Conservation (phyloP, 331 rosid species). For the Phaseolus coccineus region DNA sequence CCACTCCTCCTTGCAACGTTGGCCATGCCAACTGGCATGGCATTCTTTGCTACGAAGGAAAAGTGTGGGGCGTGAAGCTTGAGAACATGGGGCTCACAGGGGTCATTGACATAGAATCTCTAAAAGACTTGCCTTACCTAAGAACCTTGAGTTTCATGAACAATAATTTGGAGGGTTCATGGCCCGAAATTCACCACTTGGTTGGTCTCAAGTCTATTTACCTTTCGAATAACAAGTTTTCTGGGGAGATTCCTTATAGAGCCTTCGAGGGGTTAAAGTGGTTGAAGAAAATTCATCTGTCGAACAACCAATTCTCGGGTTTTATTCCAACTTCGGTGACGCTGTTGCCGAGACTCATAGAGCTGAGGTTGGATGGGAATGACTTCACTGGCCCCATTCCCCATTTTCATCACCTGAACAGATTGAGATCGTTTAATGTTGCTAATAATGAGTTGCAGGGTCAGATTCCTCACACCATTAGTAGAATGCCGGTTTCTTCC, state of each 20-base stretch:
- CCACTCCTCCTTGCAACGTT: conserved; percentile 55
- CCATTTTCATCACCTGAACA: conserved; percentile 30
- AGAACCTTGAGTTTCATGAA: conserved; percentile 68
- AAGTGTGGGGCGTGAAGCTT: conserved; percentile 66
- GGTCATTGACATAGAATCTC: conserved; percentile 54
- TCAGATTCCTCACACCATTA: conserved; percentile 55
- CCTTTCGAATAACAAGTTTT: conserved; percentile 67
- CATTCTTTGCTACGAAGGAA: conserved; percentile 58
- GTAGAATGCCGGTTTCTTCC: conserved; percentile 35
- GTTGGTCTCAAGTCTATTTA: conserved; percentile 57
- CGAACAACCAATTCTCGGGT: conserved; percentile 65
- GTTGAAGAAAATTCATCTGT: conserved; percentile 74
- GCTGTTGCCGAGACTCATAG: conserved; percentile 57
- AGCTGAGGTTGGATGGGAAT: conserved; percentile 68
- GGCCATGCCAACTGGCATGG: conserved; percentile 65
- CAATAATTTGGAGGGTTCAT: conserved; percentile 57
- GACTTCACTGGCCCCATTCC: conserved; percentile 72
- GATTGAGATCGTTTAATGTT: conserved; percentile 51
- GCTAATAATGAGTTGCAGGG: conserved; percentile 70
- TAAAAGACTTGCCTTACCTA: conserved; percentile 56
- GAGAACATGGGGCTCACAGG: conserved; percentile 80
- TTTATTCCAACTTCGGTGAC: conserved; percentile 63
- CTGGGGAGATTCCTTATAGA: conserved; percentile 60
- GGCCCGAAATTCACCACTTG: conserved; percentile 61
- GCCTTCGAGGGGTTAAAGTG: conserved; percentile 57